Conservation (phyloP, 371 early-diverging fungal species). For the Saksenaea oblongispora region DNA sequence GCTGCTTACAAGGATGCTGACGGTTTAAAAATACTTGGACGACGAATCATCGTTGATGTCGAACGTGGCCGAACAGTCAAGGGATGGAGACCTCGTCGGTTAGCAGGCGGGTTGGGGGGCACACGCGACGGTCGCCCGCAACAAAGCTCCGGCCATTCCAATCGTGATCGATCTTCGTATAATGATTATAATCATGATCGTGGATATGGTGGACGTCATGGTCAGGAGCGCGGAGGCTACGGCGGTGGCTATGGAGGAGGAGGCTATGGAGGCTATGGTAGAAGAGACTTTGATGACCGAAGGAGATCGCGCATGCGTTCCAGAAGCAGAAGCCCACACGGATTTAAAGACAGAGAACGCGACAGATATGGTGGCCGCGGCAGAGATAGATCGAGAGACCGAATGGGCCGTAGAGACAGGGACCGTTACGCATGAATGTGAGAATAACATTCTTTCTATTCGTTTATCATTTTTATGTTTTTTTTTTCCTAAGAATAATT, state of each 20-base stretch:
- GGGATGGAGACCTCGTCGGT: constrained; percentile 91
- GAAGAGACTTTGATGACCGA: constrained; percentile 41
- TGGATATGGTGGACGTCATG: constrained; percentile 12
- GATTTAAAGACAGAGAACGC: constrained; percentile 39
- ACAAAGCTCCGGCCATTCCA: constrained; percentile 50
- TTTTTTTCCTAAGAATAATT: neutral
- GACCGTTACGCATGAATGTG: constrained; percentile 6
- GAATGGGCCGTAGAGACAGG: constrained; percentile 51
- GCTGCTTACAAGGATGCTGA: constrained; percentile 91
- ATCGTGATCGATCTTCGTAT: constrained; percentile 40
- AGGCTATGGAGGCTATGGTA: constrained; percentile 20
- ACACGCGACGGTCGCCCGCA: constrained; percentile 71
- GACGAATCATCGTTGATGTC: constrained; percentile 91
- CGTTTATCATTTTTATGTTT: neutral
- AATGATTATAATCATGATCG: constrained; percentile 21
- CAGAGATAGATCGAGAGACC: constrained; percentile 51
- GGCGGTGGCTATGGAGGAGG: constrained; percentile 43
- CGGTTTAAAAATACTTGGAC: constrained; percentile 83
- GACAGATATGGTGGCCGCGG: constrained; percentile 50
- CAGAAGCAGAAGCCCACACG: constrained; percentile 42
- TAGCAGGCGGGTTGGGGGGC: constrained; percentile 92
- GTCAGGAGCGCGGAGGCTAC: constrained; percentile 27
- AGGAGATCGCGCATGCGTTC: constrained; percentile 45
- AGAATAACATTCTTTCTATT: constrained; percentile 2
- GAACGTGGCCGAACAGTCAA: constrained; percentile 96